Evolutionary conservation across 352 stramenopile species (phyloP).

Genomic region (Pythium pectinolyticum): DNA sequence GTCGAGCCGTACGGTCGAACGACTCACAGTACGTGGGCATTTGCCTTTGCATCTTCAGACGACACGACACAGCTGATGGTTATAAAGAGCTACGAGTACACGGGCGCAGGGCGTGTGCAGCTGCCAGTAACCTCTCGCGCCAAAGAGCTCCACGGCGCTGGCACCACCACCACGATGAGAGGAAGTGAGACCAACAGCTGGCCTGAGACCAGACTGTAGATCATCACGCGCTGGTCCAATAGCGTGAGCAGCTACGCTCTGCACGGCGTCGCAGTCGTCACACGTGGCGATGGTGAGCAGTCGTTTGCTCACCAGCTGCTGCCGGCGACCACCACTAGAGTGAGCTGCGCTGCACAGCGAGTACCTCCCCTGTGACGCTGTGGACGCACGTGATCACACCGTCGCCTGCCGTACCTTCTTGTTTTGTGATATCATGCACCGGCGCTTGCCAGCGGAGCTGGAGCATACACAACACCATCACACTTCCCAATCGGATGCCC

Average conservation of each 20-base stretch:
- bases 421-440: not conserved
- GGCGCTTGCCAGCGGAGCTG: slow-evolving; percentile 42
- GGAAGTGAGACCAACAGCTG: slow-evolving; percentile 36
- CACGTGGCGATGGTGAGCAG: slow-evolving; percentile 1
- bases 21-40: slow-evolving; percentile 2
- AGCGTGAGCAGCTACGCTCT: slow-evolving; percentile 37
- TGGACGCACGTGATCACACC: slow-evolving; percentile 49
- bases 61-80: not conserved
- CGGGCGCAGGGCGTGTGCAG: slow-evolving; percentile 56
- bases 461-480: slow-evolving; percentile 41
- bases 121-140: slow-evolving; percentile 60
- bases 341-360: slow-evolving; percentile 43
- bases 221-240: slow-evolving; percentile 21
- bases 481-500: slow-evolving; percentile 66
- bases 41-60: not conserved
- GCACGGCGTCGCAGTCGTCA: not conserved
- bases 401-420: not conserved
- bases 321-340: slow-evolving; percentile 44
- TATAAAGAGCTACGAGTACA: slow-evolving; percentile 30
- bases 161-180: slow-evolving; percentile 37
- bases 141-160: slow-evolving; percentile 57
- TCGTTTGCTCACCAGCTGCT: slow-evolving; percentile 1
- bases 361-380: slow-evolving; percentile 74
- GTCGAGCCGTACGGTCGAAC: slow-evolving; percentile 39
- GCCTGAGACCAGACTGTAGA: slow-evolving; percentile 63